Evolutionary conservation across 2,329 filamentous ascomycete species (phyloP), one percentile per base, ranked within the genome.

Genomic region (Clonostachys byssicola): DNA sequence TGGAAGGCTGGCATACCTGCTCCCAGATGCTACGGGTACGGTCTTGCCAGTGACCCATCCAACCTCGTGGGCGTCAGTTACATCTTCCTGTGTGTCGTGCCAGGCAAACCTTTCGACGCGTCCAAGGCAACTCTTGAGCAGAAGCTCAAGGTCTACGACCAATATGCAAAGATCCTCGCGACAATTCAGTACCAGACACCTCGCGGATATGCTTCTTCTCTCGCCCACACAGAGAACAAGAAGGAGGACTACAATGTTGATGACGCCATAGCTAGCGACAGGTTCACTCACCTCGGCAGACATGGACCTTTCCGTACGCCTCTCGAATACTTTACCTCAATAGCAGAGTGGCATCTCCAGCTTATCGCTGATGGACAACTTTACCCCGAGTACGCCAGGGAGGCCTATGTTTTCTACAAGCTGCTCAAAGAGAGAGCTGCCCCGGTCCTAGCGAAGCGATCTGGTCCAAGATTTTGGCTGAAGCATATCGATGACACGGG

Each of bases 401-500:
- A 56, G 12, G 56, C 56, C 2, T 73, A 64, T 49, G 47, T 73
- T 36, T 57, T 70, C 30, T 66, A 72, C 47, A 58, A 61, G 14
- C 71, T 67, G 54, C 63, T 71, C 10, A 50, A 62, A 35, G 60
- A 69, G 12, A 50, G 46, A 12, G 51, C n/a, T 2, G 12, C 47
- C 4, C 49, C 23, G 9, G 9, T 9, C 4, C 10, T 30, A 9
- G 23, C 23, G 9, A 4, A 3, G 66, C 66, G 39, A 42, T 51
- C 8, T 9, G 23, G 23, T n/a, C n/a, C n/a, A n/a, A n/a, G n/a
- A n/a, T 77, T 67, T 55, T 75, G 68, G 47, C 55, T 78, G 9
- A 75, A 72, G 51, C 56, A 62, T 40, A 52, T 52, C 44, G 60
- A 60, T 47, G 72, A 77, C 50, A 77, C 75, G 52, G 72, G 69